Evolutionary conservation across 2,329 filamentous ascomycete species (phyloP), one percentile per base, ranked within the genome.

Genomic region (Anthostomella pinea): DNA sequence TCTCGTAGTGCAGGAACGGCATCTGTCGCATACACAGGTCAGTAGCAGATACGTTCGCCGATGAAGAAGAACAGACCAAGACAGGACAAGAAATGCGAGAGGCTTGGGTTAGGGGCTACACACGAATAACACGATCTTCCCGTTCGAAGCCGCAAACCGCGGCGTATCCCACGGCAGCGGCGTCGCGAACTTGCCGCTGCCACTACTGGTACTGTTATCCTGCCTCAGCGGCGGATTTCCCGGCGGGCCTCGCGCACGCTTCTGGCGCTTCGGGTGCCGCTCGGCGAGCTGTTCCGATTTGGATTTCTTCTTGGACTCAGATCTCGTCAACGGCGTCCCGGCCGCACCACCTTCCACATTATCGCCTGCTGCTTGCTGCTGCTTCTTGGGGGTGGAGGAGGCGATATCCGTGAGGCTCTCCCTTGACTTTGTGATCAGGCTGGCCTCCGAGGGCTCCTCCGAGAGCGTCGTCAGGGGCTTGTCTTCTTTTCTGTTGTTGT

Each of bases 1-100:
- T 79, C 50, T 83, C 79, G 33, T 81, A 83, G 51, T 83, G 79
- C 3, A 83, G 59, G 48, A 81, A 83, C 1, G 79, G 79, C 76
- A 83, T 81, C 60, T 79, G 7, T 24, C 38, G 64, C 53, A 42
- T 36, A 22, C 25, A 24, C 16, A 16, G n/a, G n/a, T n/a, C n/a
- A n/a, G n/a, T n/a, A n/a, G n/a, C n/a, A n/a, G n/a, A n/a, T n/a
- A n/a, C n/a, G n/a, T n/a, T n/a, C n/a, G n/a, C n/a, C n/a, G n/a
- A n/a, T n/a, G n/a, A n/a, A n/a, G n/a, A n/a, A n/a, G n/a, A n/a
- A n/a, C n/a, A n/a, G n/a, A n/a, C n/a, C n/a, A n/a, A n/a, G n/a
- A n/a, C n/a, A n/a, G n/a, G n/a, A n/a, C n/a, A n/a, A n/a, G n/a
- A n/a, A n/a, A n/a, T n/a, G n/a, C n/a, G n/a, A n/a, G n/a, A n/a